A percentile compares a stretch with the other conserved stretches of the same genome.
These are phyloP conservation scores for Ophiocordyceps camponoti-saundersi DNA, from an alignment of 2,329 filamentous ascomycete genomes.

Conservation along the genomic window DNA sequence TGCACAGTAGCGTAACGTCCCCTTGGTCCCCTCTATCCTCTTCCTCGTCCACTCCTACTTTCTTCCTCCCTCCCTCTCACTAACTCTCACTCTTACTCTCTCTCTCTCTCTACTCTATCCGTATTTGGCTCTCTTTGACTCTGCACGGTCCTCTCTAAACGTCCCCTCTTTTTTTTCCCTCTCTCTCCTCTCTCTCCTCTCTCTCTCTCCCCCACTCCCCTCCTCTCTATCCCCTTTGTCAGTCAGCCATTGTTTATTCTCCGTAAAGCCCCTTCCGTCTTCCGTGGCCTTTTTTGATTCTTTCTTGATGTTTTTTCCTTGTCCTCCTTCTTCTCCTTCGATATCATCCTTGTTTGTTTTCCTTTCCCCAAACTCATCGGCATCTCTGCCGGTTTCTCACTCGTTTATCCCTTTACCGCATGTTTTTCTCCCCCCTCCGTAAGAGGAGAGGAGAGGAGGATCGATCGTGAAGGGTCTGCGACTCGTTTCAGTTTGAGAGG, in stretches of 20 bases:
- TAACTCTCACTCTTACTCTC: background rate
- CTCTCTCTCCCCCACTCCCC: no score
- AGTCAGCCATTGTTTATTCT: no score
- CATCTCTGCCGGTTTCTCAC: background rate
- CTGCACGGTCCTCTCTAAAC: background rate
- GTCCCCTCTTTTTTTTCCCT: background rate
- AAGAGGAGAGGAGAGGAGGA: no score
- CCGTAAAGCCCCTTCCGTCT: no score
- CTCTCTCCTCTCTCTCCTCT: background rate
- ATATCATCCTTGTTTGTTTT: background rate
- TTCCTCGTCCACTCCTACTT: no score
- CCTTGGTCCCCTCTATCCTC: no score
- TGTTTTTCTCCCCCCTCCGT: no score
- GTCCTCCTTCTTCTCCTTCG: background rate
- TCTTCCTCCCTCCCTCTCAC: background rate
- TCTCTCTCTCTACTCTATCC: no score
- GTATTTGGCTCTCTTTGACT: background rate
- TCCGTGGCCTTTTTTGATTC: background rate
- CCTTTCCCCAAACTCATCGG: background rate
- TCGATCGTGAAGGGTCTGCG: background rate
- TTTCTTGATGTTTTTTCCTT: background rate
- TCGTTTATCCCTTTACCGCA: background rate
- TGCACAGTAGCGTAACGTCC: no score
- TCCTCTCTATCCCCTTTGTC: background rate
- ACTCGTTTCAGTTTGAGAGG: background rate